These are phyloP conservation scores for Yamadazyma takamatsuzukensis DNA, from an alignment of 805 yeast species.

Conservation along the genomic window DNA sequence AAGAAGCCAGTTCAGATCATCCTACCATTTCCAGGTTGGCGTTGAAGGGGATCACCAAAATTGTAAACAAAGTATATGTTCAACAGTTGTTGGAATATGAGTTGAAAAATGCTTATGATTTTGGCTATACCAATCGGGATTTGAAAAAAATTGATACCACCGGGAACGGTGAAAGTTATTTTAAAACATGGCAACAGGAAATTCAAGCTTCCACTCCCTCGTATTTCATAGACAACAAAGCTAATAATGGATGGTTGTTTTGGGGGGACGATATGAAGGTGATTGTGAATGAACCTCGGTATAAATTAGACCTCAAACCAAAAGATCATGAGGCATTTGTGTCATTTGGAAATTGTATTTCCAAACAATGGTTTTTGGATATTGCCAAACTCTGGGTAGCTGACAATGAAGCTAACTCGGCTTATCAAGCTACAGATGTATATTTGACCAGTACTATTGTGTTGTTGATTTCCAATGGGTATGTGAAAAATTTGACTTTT, in stretches of 20 bases:
- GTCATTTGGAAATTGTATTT: constrained; percentile 42
- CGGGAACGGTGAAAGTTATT: constrained; percentile 30
- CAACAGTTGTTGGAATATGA: constrained; percentile 49
- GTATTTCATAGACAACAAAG: constrained; percentile 56
- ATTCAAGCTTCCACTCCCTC: constrained; percentile 49
- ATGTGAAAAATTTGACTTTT: constrained; percentile 39
- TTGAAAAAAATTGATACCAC: constrained; percentile 40
- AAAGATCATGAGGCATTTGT: constrained; percentile 41
- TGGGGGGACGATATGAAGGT: constrained; percentile 63
- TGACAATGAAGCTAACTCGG: constrained; percentile 66
- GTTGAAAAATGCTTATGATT: constrained; percentile 39
- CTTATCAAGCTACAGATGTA: constrained; percentile 65
- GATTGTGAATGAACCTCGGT: constrained; percentile 29
- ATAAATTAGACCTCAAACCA: constrained; percentile 22
- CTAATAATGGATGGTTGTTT: constrained; percentile 64
- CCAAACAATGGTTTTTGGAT: constrained; percentile 55
- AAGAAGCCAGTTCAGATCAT: constrained; percentile 55
- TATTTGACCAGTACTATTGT: constrained; percentile 51
- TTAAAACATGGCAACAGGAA: constrained; percentile 46
- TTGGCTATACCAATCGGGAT: constrained; percentile 30
- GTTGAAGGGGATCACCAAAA: constrained; percentile 54
- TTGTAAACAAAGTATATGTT: constrained; percentile 43
- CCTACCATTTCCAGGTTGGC: constrained; percentile 63
- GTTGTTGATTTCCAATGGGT: constrained; percentile 44
- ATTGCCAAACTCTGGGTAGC: constrained; percentile 52